Base-by-base conservation (phyloP, 148 eudicot genomes). In the Cornus florida region DNA sequence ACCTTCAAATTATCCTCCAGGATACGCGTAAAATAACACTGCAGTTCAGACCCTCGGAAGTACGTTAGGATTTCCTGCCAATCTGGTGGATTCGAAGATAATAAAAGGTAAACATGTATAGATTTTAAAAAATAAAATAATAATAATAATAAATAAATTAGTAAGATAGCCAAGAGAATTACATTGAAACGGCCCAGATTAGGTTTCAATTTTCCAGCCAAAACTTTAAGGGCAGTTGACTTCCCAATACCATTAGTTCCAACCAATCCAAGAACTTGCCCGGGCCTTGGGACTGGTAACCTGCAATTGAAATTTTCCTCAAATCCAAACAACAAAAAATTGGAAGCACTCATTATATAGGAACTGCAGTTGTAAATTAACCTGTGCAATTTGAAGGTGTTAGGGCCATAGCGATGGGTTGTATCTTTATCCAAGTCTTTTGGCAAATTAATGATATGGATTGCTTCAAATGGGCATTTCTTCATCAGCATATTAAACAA, bases 161-260 rank as follows among this genome's bases (percentile, higher is more conserved):
- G 10, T 12, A 10, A 77, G 70, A 10, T 31, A 75, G 9, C 20
- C 5, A 62, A 70, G 73, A 67, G 60, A 32, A 69, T 80, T 92
- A 94, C 98, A 78, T 79, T 88, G 82, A 97, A 97, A 75, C 97
- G 92, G 22, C 99, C 98, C 80, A 97, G 79, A 83, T 97, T 97
- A 46, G 99, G 99, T 79, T 97, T 97, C 86, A 97, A 81, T 75
- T 94, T 94, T 81, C 99, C 98, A 75, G 99, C 98, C 88, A 97
- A 86, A 72, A 97, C 99, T 91, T 94, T 94, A 22, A 96, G 97
- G 28, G 98, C 97, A 75, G 99, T 96, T 56, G 97, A 94, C 82
- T 97, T 97, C 70, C 99, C 99, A 86, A 97, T 97, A 28, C 99
- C 99, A 88, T 97, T 97, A 72, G 99, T 94, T 82, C 99, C 99